Percentiles rank a stretch among this genome's conserved stretches.
Conservation (phyloP, 352 stramenopile species). For the Globisporangium heterothallicum region DNA sequence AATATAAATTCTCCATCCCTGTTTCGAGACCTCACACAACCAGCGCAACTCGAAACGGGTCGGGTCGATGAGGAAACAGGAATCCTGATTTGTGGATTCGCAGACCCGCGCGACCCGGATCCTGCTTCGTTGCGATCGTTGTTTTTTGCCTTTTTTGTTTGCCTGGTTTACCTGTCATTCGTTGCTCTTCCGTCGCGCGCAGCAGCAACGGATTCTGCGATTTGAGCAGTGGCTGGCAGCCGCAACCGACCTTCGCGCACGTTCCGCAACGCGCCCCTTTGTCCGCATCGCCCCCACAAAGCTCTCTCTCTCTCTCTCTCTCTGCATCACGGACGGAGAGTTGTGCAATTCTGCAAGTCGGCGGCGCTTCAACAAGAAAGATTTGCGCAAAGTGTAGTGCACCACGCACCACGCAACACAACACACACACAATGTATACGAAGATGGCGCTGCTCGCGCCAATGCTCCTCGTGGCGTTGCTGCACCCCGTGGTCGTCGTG, state of each 20-base stretch:
- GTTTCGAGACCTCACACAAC: too few species aligned
- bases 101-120: not conserved
- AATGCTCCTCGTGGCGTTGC: conserved; percentile 13
- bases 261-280: not conserved
- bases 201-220: not conserved
- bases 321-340: too few species aligned
- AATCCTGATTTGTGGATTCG: not conserved
- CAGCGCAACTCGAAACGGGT: not conserved
- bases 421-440: conserved; percentile 1
- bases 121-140: too few species aligned
- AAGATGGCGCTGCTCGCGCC: conserved; percentile 18
- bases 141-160: too few species aligned
- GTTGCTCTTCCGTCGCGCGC: not conserved
- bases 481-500: conserved; percentile 5
- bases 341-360: too few species aligned
- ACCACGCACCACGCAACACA: too few species aligned
- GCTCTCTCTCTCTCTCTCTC: too few species aligned
- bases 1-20: too few species aligned
- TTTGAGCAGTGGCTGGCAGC: not conserved
- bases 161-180: too few species aligned
- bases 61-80: not conserved
- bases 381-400: too few species aligned
- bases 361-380: too few species aligned
- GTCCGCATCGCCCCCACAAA: not conserved
- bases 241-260: too few species aligned